A percentile compares a stretch with the other conserved stretches of the same genome.
These are phyloP conservation scores for Alternaria angustiovoidea DNA, from an alignment of 2,329 filamentous ascomycete genomes.

Conservation along the genomic window DNA sequence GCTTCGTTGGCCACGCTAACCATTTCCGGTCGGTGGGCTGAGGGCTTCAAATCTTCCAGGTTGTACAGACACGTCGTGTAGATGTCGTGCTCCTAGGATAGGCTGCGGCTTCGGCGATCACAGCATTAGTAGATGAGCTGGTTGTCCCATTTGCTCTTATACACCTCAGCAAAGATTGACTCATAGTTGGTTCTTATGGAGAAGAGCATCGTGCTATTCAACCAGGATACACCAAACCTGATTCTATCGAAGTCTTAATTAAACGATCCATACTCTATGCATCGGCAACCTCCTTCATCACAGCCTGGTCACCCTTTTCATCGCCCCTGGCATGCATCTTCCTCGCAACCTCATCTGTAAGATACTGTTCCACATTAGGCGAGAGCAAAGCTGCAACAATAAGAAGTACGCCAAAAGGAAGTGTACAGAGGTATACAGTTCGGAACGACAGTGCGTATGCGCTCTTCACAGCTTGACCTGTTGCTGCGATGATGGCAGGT, in stretches of 20 bases:
- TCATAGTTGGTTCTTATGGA: neutral
- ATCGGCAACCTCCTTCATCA: conserved; percentile 28
- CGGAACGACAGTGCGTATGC: conserved; percentile 57
- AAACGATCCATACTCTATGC: neutral
- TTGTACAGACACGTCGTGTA: neutral
- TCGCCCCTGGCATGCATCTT: conserved; percentile 46
- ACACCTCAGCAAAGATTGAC: neutral
- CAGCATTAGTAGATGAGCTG: neutral
- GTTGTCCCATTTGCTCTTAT: neutral
- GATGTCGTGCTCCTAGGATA: neutral
- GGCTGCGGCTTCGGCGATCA: neutral
- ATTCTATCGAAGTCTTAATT: neutral
- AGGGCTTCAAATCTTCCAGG: neutral
- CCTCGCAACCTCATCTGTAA: conserved; percentile 57
- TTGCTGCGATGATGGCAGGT: conserved; percentile 36
- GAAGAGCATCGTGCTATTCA: neutral
- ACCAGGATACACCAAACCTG: neutral
- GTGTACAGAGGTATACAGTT: conserved; percentile 55
- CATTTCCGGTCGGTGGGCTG: neutral
- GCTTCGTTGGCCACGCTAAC: neutral
- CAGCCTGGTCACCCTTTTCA: conserved; percentile 18
- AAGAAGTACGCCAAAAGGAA: conserved; percentile 48
- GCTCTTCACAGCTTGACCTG: conserved; percentile 47
- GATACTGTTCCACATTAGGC: conserved; percentile 55
- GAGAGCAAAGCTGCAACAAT: conserved; percentile 51